Base-by-base conservation (phyloP, 768 basidiomycete genomes). In the Sarcomyxa edulis region DNA sequence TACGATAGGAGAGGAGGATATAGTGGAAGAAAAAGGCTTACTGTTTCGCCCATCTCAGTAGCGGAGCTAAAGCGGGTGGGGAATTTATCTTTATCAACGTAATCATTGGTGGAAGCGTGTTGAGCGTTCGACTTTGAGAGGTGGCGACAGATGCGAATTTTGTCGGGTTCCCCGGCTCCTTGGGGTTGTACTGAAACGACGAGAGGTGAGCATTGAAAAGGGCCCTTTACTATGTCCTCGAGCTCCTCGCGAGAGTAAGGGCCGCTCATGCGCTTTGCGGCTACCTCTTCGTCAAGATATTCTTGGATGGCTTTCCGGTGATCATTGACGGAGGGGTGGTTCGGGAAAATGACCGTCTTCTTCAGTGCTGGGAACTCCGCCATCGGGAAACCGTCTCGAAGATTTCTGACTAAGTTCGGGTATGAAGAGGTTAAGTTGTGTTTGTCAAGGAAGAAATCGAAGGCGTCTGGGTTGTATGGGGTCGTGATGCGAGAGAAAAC, bases 301-400 rank as follows among this genome's bases (percentile, higher is more conserved):
- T 43, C 24, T 0, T 29, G 16, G 15, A 58, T 40, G 3, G 48
- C 39, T 3, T 45, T 23, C 0, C 11, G 11, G 33, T 50, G 28
- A 1, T 26, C n/a, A 3, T 12, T 2, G 10, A 44, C 35, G 0
- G 55, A 52, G 1, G 35, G 29, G 32, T 59, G 48, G 23, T 58
- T 59, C 0, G 47, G 48, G 26, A 55, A 45, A 14, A 57, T 49
- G 9, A 49, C 38, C 2, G 56, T 42, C 6, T 47, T 4, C 1
- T 26, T 1, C 3, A 58, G 45, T 0, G 7, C 0, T 0, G 56
- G 58, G 8, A 60, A 46, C 2, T 46, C 23, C 7, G 53, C 55
- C n/a, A 60, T 44, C 4, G 52, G 55, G 31, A 59, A 57, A 11
- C 58, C 52, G 15, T 43, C 8, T 1, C 9, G 9, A 4, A 59